phyloP scores from a whole-genome alignment of 2,329 filamentous ascomycete genomes.

The Trichoderma arundinaceum region DNA sequence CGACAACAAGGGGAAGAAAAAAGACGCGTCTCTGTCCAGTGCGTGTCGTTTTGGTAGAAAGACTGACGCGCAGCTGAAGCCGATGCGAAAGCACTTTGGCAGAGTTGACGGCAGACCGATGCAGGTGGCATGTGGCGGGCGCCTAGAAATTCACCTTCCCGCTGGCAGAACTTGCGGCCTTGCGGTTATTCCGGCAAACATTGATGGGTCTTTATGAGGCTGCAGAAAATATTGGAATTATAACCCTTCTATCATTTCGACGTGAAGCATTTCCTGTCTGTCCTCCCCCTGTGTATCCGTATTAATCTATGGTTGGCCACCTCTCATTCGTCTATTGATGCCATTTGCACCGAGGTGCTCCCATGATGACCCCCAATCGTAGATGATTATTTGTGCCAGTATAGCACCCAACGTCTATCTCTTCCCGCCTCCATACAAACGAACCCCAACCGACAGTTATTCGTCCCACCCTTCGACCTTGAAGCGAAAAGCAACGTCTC shows the following conservation, averaged over 20 bases:
- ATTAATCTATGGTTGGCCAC: background rate
- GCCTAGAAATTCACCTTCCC: background rate
- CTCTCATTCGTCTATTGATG: background rate
- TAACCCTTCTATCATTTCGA: background rate
- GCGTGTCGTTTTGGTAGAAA: constrained; percentile 4
- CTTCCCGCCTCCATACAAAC: too few species aligned
- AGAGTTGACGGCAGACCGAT: constrained; percentile 9
- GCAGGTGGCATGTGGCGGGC: constrained; percentile 16
- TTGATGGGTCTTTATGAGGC: background rate
- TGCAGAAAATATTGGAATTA: background rate
- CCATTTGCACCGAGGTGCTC: background rate
- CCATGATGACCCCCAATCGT: background rate
- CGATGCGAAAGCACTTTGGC: background rate
- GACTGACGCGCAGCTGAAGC: background rate
- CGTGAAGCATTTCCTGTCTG: background rate
- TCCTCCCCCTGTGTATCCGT: background rate
- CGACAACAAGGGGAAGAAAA: background rate
- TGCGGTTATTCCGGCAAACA: constrained; percentile 19
- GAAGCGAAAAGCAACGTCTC: constrained; percentile 62
- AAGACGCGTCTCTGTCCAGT: constrained; percentile 19
- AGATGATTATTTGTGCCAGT: background rate
- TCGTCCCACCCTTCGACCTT: constrained; percentile 60
- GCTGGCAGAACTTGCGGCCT: background rate
- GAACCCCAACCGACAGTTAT: background rate
- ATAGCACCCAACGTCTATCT: background rate